Base-by-base conservation (phyloP, 306 rosid genomes). In the Corylus avellana region DNA sequence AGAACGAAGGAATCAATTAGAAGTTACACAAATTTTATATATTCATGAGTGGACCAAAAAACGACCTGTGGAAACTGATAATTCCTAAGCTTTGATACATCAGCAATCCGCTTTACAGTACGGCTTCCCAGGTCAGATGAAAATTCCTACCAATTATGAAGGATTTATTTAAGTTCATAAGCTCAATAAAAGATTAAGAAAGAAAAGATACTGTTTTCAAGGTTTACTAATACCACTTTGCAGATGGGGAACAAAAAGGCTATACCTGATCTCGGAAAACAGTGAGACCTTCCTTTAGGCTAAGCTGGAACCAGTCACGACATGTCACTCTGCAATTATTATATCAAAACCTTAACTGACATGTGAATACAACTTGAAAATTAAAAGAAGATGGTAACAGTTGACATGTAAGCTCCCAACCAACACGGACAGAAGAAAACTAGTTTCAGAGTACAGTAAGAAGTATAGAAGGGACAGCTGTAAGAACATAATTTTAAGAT, bases 301-400 rank as follows among this genome's bases (percentile, higher is more conserved):
- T 96, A 51, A 96, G 96, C 91, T 96, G 99, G 92, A 96, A 96
- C 99, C 99, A 96, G 81, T 96, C 99, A 4, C 99, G 99, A 51
- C 99, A 96, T 47, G 99, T 96, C 80, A 96, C 99, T 86, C 99
- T 95, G 88, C 81, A 84, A 84, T 78, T 59, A 68, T 68, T 58
- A 77, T 74, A 77, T 57, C 62, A 85, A 84, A 85, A 29, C 20
- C 64, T 78, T 64, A 78, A 64, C 82, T 82, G 39, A 84, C 56
- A 37, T 72, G 32, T 56, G 67, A 79, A 49, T 9, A 75, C 47
- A 59, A 11, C 61, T 78, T 57, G 44, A 46, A 14, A 27, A 14
- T 55, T 25, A 57, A 49, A 73, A 75, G 49, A 32, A 55, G 17
- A 56, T 50, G 70, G 10, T 44, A 77, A 39, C 20, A 25, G 18